Evolutionary conservation across 2,329 filamentous ascomycete genomes (phyloP).

Genomic region (Venturia aucupariae): DNA sequence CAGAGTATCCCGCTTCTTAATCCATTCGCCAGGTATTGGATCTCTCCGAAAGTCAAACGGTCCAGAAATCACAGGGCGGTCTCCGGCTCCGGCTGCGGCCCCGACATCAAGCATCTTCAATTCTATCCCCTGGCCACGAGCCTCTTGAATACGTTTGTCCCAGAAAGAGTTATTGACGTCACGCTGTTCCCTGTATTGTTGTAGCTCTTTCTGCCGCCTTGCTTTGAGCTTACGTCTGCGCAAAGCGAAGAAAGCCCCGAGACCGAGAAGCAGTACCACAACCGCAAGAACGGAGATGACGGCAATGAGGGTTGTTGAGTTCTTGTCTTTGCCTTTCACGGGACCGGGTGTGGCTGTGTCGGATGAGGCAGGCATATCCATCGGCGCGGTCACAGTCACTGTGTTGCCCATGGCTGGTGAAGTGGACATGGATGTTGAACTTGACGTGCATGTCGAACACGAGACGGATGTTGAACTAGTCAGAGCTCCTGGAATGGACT

Average conservation of each 20-base stretch:
- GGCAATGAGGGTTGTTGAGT: neutral
- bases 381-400: neutral
- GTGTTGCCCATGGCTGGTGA: neutral
- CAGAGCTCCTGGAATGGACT: too few species aligned
- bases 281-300: neutral
- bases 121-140: neutral
- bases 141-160: neutral
- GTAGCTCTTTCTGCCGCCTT: neutral
- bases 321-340: neutral
- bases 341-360: neutral
- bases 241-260: neutral
- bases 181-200: neutral
- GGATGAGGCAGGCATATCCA: neutral
- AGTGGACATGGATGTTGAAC: too few species aligned
- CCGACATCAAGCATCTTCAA: neutral
- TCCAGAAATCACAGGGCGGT: neutral
- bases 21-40: too few species aligned
- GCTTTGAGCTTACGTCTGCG: neutral
- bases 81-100: too few species aligned
- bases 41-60: neutral
- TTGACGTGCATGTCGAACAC: too few species aligned
- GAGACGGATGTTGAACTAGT: too few species aligned
- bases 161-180: neutral
- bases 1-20: neutral
- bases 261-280: neutral